phyloP scores from a whole-genome alignment of 176 grass and related monocot species.

The Hyparrhenia diplandra region DNA sequence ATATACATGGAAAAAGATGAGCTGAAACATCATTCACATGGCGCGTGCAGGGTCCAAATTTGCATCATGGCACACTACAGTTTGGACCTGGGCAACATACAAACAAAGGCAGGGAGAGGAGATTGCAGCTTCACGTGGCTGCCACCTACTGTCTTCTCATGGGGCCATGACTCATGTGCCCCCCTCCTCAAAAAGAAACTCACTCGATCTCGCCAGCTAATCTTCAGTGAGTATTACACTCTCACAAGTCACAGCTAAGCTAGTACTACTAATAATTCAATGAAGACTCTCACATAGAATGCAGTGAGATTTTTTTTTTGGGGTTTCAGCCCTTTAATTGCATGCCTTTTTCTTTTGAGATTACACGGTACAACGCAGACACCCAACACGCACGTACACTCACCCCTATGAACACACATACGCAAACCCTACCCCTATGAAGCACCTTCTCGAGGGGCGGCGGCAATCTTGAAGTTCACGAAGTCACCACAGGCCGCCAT shows the following conservation, averaged over 20 bases:
- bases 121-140: slow-evolving; percentile 46
- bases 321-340: no score
- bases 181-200: background rate
- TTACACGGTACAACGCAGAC: no score
- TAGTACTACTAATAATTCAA: no score
- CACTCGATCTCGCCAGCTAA: background rate
- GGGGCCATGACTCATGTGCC: slow-evolving; percentile 13
- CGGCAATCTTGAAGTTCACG: no score
- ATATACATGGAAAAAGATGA: background rate
- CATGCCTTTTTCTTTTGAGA: no score
- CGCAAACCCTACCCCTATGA: no score
- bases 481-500: no score
- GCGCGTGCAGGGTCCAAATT: slow-evolving; percentile 5
- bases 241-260: background rate
- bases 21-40: slow-evolving; percentile 16
- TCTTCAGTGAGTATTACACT: background rate
- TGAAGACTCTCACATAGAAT: no score
- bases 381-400: no score
- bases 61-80: slow-evolving; percentile 22
- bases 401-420: no score
- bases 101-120: slow-evolving; percentile 15
- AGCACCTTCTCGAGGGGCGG: no score
- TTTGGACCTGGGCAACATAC: slow-evolving; percentile 16
- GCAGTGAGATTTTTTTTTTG: no score
- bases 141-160: slow-evolving; percentile 13